Conservation (phyloP, 139 green algal genomes). For the Desmodesmus armatus region DNA sequence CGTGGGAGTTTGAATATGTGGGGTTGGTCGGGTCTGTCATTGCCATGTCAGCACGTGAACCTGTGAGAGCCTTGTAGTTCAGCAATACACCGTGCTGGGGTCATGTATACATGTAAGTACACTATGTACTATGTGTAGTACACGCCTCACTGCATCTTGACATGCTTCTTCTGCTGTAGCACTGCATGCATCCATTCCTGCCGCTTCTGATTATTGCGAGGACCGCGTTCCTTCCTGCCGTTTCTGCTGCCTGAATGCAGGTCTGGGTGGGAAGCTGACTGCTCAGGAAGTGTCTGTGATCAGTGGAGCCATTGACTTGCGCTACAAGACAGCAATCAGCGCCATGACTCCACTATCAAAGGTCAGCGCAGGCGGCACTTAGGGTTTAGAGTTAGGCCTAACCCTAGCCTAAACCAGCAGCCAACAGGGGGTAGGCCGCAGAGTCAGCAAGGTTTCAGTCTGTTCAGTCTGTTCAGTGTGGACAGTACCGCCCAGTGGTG, state of each 20-base stretch:
- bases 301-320: slow-evolving; percentile 84
- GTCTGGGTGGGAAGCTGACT: slow-evolving; percentile 78
- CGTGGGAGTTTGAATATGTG: no score
- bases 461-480: no score
- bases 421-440: background rate
- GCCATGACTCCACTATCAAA: slow-evolving; percentile 87
- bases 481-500: no score
- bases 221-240: background rate
- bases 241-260: background rate
- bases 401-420: background rate
- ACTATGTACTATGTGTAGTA: no score
- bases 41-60: no score
- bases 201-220: background rate
- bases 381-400: background rate
- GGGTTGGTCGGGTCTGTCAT: no score
- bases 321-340: slow-evolving; percentile 71
- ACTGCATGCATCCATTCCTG: background rate
- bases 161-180: background rate
- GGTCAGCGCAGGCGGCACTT: slow-evolving; percentile 1
- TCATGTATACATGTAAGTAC: no score
- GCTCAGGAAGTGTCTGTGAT: slow-evolving; percentile 58
- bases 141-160: no score
- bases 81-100: no score
- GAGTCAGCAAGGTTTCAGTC: no score
- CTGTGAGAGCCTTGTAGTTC: no score